phyloP scores from a whole-genome alignment of 495 filamentous ascomycete genomes.

The Aspergillus taichungensis region DNA sequence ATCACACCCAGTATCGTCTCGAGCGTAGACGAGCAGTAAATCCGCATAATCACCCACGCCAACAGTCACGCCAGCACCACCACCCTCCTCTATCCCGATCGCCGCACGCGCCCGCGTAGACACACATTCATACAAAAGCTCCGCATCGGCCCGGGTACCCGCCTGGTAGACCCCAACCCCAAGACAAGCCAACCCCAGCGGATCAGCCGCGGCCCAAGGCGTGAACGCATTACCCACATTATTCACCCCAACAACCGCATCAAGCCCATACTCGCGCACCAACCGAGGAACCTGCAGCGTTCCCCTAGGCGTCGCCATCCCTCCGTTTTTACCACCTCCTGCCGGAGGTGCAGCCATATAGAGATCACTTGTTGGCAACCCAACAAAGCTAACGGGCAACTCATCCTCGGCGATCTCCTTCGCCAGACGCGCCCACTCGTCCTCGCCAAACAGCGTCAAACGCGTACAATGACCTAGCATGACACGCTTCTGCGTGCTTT shows the following conservation, averaged over 20 bases:
- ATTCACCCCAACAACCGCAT: constrained; percentile 59
- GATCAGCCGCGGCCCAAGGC: constrained; percentile 64
- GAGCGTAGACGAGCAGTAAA: constrained; percentile 20
- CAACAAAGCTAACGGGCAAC: constrained; percentile 60
- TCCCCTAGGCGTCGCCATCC: constrained; percentile 34
- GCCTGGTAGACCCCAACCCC: constrained; percentile 63
- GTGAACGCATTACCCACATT: constrained; percentile 76
- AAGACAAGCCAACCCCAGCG: constrained; percentile 52
- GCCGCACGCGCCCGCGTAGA: constrained; percentile 45
- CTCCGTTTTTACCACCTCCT: constrained; percentile 8
- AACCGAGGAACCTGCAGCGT: constrained; percentile 56
- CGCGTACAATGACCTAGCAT: constrained; percentile 65
- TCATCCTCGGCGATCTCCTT: constrained; percentile 29
- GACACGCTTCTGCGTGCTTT: constrained; percentile 41
- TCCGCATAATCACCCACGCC: constrained; percentile 13
- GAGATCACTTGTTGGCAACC: constrained; percentile 63
- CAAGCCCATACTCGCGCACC: constrained; percentile 50
- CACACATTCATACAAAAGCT: constrained; percentile 54
- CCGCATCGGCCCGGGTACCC: constrained; percentile 49
- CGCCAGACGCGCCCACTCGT: constrained; percentile 42
- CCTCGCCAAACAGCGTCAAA: constrained; percentile 45
- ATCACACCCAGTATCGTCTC: constrained; percentile 26
- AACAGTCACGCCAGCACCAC: constrained; percentile 1
- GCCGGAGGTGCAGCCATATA: constrained; percentile 57
- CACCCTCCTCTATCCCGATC: constrained; percentile 16